Base-by-base conservation (phyloP, 768 basidiomycete species). In the Tricholoma furcatifolium region DNA sequence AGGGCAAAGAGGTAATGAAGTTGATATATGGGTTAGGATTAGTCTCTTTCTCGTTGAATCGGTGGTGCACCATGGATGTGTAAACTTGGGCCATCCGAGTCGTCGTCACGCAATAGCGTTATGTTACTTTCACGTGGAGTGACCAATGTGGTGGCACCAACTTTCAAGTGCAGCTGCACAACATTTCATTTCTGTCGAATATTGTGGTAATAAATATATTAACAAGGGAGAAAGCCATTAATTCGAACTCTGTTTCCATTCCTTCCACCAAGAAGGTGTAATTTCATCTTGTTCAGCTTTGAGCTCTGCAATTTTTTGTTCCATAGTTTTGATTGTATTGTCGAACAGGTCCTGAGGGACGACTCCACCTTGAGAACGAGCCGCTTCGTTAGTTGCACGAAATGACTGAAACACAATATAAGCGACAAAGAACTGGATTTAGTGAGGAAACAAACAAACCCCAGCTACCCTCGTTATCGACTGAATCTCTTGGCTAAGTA, bases 11-110 rank as follows among this genome's bases (percentile, higher is more conserved):
- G 2, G 82, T 73, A 40, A 91, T 88, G 65, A 91, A 93, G 67
- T 91, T 91, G 56, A 92, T 74, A 62, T 83, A 73, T 4, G 84
- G 81, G 59, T 92, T 92, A 11, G 91, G 91, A 63, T 87, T 91
- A 0, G 75, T 23, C 62, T 87, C 84, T 21, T 70, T 74, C 59
- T 86, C 83, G 62, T 92, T 91, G 47, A 88, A 64, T 42, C 88
- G 79, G 20, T 80, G 65, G 60, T 90, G 85, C n/a, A 88, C 88
- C 90, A 92, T 88, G 18, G 46, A 12, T 4, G 1, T 20, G 4
- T 10, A 7, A 27, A 7, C 27, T 3, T 27, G 27, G 27, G n/a
- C n/a, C n/a, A n/a, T n/a, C n/a, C n/a, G n/a, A n/a, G n/a, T n/a
- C n/a, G n/a, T n/a, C n/a, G n/a, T n/a, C n/a, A n/a, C n/a, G n/a